Evolutionary conservation across 768 basidiomycete genomes (phyloP), one percentile per base, ranked within the genome.

Genomic region (Leccinum variicolor): DNA sequence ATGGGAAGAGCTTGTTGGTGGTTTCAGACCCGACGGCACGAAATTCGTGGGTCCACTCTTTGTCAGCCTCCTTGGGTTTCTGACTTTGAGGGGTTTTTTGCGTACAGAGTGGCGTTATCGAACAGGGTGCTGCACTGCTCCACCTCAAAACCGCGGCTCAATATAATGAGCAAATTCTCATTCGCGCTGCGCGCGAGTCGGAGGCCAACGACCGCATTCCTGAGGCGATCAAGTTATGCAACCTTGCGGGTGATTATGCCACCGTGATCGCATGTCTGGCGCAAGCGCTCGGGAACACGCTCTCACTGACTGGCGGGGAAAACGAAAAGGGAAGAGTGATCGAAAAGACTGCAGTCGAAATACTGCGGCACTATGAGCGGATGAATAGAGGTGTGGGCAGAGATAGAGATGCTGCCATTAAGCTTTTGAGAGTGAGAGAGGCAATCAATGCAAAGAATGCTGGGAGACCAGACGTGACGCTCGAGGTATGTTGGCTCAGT

Each of bases 1-100:
- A 15, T 98, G 95, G 92, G 90, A 94, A 50, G 91, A 92, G 70
- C 83, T 99, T 17, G 88, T 98, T 3, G 96, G 96, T n/a, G 93
- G 92, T 10, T 90, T 96, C 66, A 80, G 90, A 60, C 77, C 85
- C 6, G 95, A 99, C 63, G 94, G 94, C 4, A 86, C 91, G n/a
- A 82, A 85, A 77, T 90, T 89, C 73, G 92, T 93, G 71, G 67
- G 90, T 84, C 39, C 9, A 41, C 39, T 19, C 7, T 41, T 9
- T 19, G 52, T 25, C 6, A 19, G 3, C 23, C 29, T 33, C n/a
- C 26, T 29, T 14, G 10, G 19, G 3, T 17, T 31, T 41, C 46
- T 58, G 36, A 69, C 26, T 14, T 28, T n/a, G 14, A 45, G 46
- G 28, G 6, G 8, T n/a, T 33, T 29, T 21, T 29, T 29, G 25